Evolutionary conservation across 2,329 filamentous ascomycete genomes (phyloP).

Genomic region (Thielaviopsis cerberus): DNA sequence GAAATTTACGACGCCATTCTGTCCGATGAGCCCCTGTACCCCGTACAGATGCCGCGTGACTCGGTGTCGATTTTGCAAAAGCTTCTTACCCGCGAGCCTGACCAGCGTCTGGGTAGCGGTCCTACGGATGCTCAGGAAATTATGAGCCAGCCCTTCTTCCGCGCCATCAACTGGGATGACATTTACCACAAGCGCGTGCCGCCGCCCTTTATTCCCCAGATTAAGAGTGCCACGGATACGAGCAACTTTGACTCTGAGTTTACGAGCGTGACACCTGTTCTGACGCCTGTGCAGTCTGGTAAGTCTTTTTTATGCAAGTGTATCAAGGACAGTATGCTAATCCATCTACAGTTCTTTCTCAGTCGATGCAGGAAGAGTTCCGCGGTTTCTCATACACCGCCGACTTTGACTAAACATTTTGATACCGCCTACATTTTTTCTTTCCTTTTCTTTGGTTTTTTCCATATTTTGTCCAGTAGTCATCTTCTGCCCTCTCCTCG

Average conservation of each 20-base stretch:
- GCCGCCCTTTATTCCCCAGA: slow-evolving; percentile 75
- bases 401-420: slow-evolving; percentile 50
- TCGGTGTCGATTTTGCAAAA: slow-evolving; percentile 97
- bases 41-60: slow-evolving; percentile 95
- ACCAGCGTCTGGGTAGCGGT: slow-evolving; percentile 77
- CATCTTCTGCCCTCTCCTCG: background rate
- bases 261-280: slow-evolving; percentile 89
- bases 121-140: slow-evolving; percentile 96
- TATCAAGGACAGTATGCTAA: slow-evolving; percentile 1
- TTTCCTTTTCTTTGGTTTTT: background rate
- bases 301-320: slow-evolving; percentile 25
- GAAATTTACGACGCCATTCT: slow-evolving; percentile 98
- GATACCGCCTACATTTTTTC: background rate
- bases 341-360: slow-evolving; percentile 55
- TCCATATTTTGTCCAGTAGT: background rate
- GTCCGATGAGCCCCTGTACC: slow-evolving; percentile 90
- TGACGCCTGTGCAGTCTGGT: slow-evolving; percentile 95
- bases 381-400: slow-evolving; percentile 94
- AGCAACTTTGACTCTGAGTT: slow-evolving; percentile 99
- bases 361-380: slow-evolving; percentile 99
- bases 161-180: slow-evolving; percentile 96
- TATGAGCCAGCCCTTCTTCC: slow-evolving; percentile 97
- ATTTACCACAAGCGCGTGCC: slow-evolving; percentile 87
- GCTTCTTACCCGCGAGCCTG: slow-evolving; percentile 83
- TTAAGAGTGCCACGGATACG: slow-evolving; percentile 89